Evolutionary conservation across 2,329 filamentous ascomycete genomes (phyloP).

Genomic region (Metarhizium anisopliae): DNA sequence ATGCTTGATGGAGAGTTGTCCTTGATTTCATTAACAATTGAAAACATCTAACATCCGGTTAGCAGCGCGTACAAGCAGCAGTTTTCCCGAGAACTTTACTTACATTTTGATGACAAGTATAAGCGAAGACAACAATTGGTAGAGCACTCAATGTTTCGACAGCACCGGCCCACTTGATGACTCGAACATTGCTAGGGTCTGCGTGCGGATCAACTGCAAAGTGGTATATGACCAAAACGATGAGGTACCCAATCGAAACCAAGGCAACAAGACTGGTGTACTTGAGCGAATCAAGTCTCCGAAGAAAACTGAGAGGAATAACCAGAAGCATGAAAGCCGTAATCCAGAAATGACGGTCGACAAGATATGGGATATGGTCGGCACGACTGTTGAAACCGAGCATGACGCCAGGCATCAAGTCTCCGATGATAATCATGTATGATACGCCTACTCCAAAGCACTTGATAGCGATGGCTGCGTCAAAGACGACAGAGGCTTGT

Average conservation of each 20-base stretch:
- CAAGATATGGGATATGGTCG: slow-evolving; percentile 58
- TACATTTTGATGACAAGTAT: slow-evolving; percentile 97
- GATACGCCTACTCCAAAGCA: slow-evolving; percentile 97
- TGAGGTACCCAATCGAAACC: slow-evolving; percentile 87
- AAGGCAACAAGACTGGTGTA: slow-evolving; percentile 92
- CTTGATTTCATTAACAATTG: slow-evolving; percentile 88
- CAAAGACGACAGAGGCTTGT: slow-evolving; percentile 90
- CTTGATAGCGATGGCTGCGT: slow-evolving; percentile 92
- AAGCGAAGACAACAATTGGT: slow-evolving; percentile 96
- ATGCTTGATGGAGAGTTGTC: slow-evolving; percentile 70
- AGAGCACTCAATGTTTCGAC: slow-evolving; percentile 75
- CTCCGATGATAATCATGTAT: slow-evolving; percentile 97
- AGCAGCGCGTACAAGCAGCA: neutral
- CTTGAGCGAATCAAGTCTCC: slow-evolving; percentile 87
- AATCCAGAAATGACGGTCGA: slow-evolving; percentile 94
- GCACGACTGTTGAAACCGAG: slow-evolving; percentile 64
- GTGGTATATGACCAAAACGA: slow-evolving; percentile 88
- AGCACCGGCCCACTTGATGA: slow-evolving; percentile 71
- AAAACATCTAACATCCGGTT: slow-evolving; percentile 71
- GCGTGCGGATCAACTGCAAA: slow-evolving; percentile 72
- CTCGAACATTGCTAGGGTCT: slow-evolving; percentile 64
- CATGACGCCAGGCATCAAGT: slow-evolving; percentile 93
- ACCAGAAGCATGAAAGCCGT: slow-evolving; percentile 95
- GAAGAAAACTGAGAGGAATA: slow-evolving; percentile 87
- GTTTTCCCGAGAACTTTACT: slow-evolving; percentile 16